Percentiles rank a stretch among this genome's conserved stretches.
Conservation (phyloP, 768 basidiomycete species). For the Termitomyces sp. region DNA sequence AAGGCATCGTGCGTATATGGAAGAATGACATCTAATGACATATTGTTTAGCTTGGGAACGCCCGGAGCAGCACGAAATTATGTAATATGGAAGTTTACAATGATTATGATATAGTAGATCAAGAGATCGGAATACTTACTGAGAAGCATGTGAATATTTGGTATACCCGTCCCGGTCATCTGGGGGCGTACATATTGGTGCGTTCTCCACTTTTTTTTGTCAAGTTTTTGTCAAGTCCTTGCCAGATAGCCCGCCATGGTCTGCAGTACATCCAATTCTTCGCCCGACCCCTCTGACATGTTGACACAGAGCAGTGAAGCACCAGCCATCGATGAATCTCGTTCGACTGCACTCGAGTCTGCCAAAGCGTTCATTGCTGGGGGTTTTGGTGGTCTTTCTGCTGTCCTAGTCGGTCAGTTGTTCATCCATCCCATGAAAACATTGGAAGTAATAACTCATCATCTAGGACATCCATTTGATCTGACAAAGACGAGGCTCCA, state of each 20-base stretch:
- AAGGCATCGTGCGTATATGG: too few species aligned
- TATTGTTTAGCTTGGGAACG: too few species aligned
- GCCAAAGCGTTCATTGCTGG: conserved; percentile 90
- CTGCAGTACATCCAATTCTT: neutral
- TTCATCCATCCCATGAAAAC: neutral
- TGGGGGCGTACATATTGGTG: neutral
- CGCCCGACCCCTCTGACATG: neutral
- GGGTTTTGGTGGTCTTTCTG: conserved; percentile 85
- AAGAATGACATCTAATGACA: too few species aligned
- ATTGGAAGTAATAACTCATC: neutral
- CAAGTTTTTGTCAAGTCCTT: neutral
- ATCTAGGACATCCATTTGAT: conserved; percentile 92
- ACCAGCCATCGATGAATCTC: conserved; percentile 30
- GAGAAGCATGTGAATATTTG: conserved; percentile 3
- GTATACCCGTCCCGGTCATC: conserved; percentile 1
- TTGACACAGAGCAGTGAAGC: conserved; percentile 31
- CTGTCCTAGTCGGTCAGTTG: conserved; percentile 84
- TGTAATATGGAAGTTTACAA: too few species aligned
- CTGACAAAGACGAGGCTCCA: conserved; percentile 95
- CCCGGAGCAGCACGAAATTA: too few species aligned
- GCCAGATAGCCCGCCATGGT: conserved; percentile 12
- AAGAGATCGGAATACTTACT: neutral
- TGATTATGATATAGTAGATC: neutral
- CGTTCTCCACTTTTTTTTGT: neutral
- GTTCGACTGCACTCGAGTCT: conserved; percentile 41